These are phyloP conservation scores for Colletotrichum truncatum DNA, from an alignment of 2,329 filamentous ascomycete species.

Conservation along the genomic window DNA sequence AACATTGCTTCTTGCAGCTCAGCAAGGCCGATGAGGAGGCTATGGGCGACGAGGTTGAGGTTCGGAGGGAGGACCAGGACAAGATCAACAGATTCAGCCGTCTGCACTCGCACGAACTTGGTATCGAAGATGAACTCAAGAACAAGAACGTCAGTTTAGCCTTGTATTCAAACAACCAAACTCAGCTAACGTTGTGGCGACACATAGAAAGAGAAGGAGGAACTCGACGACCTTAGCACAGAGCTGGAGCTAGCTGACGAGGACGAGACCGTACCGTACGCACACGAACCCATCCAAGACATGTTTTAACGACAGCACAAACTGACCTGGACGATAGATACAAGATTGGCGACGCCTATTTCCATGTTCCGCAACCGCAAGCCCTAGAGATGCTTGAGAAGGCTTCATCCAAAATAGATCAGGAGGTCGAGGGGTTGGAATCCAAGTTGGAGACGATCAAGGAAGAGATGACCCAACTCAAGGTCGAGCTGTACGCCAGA, in stretches of 20 bases:
- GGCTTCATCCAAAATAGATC: slow-evolving; percentile 78
- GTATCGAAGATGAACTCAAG: slow-evolving; percentile 82
- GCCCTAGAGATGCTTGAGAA: slow-evolving; percentile 85
- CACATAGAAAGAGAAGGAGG: slow-evolving; percentile 94
- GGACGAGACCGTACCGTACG: slow-evolving; percentile 88
- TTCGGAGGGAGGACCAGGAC: slow-evolving; percentile 96
- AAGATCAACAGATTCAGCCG: slow-evolving; percentile 99
- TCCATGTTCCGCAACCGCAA: slow-evolving; percentile 83
- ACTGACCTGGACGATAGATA: slow-evolving; percentile 67
- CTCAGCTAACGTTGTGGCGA: slow-evolving; percentile 25
- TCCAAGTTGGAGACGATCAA: slow-evolving; percentile 78
- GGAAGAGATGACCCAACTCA: slow-evolving; percentile 89
- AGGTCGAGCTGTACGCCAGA: slow-evolving; percentile 91
- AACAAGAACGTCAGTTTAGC: slow-evolving; percentile 79
- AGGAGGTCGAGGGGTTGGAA: slow-evolving; percentile 79
- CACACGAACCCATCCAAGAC: neutral
- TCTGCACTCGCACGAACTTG: slow-evolving; percentile 85
- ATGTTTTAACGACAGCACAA: neutral
- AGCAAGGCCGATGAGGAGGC: slow-evolving; percentile 91
- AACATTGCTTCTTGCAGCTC: slow-evolving; percentile 65
- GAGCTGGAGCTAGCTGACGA: slow-evolving; percentile 96
- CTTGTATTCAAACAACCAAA: neutral
- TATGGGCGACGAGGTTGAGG: slow-evolving; percentile 84
- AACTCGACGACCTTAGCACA: slow-evolving; percentile 89
- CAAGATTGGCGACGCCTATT: slow-evolving; percentile 96